Base-by-base conservation (phyloP, 2,329 filamentous ascomycete genomes). In the Dactylellina drechsleri region DNA sequence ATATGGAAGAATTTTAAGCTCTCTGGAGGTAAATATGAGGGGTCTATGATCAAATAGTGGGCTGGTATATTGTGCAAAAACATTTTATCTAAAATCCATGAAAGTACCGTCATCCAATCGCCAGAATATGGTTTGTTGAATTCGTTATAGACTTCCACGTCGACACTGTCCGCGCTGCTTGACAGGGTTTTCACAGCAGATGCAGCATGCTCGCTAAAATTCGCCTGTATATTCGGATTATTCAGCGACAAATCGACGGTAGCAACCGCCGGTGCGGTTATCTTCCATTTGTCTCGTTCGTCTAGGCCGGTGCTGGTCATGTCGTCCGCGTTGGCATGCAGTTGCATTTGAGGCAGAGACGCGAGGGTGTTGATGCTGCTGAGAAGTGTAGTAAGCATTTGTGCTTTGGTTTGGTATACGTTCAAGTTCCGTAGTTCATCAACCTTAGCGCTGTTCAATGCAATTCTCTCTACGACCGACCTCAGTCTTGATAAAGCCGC, bases 1-100 rank as follows among this genome's bases (percentile, higher is more conserved):
- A 86, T 83, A 45, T 80, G 67, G 79, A 86, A 86, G 79, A 85
- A 84, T 0, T 83, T 80, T 0, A 86, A 57, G 8, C 66, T 80
- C 71, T 86, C 84, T 3, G 41, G 49, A 0, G 78, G 81, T 0
- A 85, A 77, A 41, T 81, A 76, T 0, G 71, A 78, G 0, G 82
- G 81, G 20, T 85, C 84, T 0, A 80, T 53, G 2, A 85, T 76
- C 1, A 85, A 78, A 65, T 81, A 84, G 49, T 85, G 83, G 0
- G 82, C 77, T 0, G 84, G 84, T 0, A 85, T 79, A 0, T 79
- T 78, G 0, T 64, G 62, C 0, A 85, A 79, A 62, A 80, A 83
- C 64, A 83, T 78, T 1, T 78, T 78, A 61, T 85, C 83, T 0
- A 82, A 16, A 0, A 85, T 18, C 80, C 81, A 85, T 0, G 56